Evolutionary conservation across 257 asterid species (phyloP), one percentile per base, ranked within the genome.

Genomic region (Nyctanthes arbortristis): DNA sequence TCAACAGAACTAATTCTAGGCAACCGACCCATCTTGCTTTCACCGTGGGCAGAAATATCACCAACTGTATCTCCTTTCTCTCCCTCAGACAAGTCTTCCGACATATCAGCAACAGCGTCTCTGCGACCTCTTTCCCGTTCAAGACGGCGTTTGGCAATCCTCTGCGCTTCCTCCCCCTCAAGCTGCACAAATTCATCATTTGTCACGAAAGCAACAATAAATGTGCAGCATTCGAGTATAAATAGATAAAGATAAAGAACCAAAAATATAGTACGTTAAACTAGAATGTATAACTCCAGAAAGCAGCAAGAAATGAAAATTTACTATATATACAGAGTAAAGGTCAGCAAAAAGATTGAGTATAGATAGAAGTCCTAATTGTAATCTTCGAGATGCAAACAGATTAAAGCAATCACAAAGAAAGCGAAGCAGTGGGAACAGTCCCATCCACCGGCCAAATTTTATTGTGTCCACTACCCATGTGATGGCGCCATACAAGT

Each of bases 101-200:
- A 92, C 98, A 92, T 86, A 79, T 92, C 98, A 73, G 97, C 98
- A 76, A 92, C 97, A 31, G 97, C 98, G 78, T 92, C 98, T 73
- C 86, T 88, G 60, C 96, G 98, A 28, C 96, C 98, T 78, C 79
- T 87, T 72, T 92, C 98, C 67, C 89, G 92, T 79, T 92, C 98
- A 66, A 87, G 85, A 69, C 86, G 94, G 49, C 97, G 96, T 79
- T 92, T 92, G 9, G 96, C 82, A 67, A 71, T 49, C 85, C 98
- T 80, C 79, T 85, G 92, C 35, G 91, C 87, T 79, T 88, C 86
- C 82, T 92, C 90, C 71, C 85, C 93, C 86, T 92, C 96, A 52
- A 86, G 89, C 98, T 92, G 74, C 72, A 80, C 31, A 64, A 39
- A 56, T 37, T 16, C 68, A 66, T 52, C 66, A 54, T 49, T 33